phyloP scores from a whole-genome alignment of 371 early-diverging fungal genomes.

The Mortierella sp. region DNA sequence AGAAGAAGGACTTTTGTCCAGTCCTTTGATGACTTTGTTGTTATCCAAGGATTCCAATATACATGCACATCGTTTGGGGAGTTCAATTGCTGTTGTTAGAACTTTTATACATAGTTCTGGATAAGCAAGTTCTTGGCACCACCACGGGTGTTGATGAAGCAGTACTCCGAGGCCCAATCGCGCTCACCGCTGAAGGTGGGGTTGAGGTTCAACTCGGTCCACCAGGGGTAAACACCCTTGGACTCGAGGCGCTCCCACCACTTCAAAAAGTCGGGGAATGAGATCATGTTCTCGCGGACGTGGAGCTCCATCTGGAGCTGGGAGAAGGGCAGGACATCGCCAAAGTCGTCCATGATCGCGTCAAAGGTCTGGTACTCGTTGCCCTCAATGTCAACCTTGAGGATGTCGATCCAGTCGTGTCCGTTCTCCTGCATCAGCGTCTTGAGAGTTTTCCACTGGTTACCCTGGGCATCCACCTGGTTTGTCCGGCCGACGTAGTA shows the following conservation, averaged over 20 bases:
- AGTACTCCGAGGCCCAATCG: slow-evolving; percentile 51
- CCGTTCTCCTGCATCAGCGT: slow-evolving; percentile 51
- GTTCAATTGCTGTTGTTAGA: too few relatives aligned
- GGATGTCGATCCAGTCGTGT: slow-evolving; percentile 55
- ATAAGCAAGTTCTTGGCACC: slow-evolving; percentile 51
- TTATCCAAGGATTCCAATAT: too few relatives aligned
- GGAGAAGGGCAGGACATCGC: slow-evolving; percentile 43
- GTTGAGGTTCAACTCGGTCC: slow-evolving; percentile 55
- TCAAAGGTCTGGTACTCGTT: slow-evolving; percentile 32
- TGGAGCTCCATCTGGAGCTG: slow-evolving; percentile 51
- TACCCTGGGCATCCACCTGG: slow-evolving; percentile 15
- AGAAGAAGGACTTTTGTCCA: too few relatives aligned
- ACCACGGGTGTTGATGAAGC: slow-evolving; percentile 48
- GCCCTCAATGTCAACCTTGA: slow-evolving; percentile 50
- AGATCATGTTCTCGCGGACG: slow-evolving; percentile 10
- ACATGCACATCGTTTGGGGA: too few relatives aligned
- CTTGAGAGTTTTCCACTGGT: slow-evolving; percentile 30
- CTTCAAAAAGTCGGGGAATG: slow-evolving; percentile 31
- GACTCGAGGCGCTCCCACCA: slow-evolving; percentile 49
- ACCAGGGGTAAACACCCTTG: slow-evolving; percentile 43
- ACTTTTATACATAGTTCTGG: slow-evolving; percentile 39
- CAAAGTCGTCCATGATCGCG: slow-evolving; percentile 51
- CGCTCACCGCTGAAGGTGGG: slow-evolving; percentile 23
- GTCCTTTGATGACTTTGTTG: too few relatives aligned
- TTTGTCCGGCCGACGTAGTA: slow-evolving; percentile 33